These are phyloP conservation scores for Anthoceros angustus DNA, from an alignment of 225 moss, liverwort and hornwort species.

Conservation along the genomic window DNA sequence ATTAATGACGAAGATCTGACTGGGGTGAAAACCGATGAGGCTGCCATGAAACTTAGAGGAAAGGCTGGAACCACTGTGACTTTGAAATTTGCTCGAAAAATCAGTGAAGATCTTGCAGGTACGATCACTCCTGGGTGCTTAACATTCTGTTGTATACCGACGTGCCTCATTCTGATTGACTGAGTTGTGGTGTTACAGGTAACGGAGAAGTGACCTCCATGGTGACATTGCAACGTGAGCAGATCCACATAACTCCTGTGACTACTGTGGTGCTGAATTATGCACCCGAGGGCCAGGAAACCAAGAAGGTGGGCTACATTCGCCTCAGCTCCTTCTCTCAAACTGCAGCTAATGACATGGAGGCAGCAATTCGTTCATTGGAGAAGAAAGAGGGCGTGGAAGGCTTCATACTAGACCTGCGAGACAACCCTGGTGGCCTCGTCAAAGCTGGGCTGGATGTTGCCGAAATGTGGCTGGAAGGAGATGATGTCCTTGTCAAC, in stretches of 20 bases:
- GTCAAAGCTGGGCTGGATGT: constrained; percentile 93
- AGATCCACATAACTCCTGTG: constrained; percentile 77
- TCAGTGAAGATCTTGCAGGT: background rate
- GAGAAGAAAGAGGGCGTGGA: constrained; percentile 50
- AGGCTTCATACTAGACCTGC: constrained; percentile 83
- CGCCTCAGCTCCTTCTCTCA: constrained; percentile 86
- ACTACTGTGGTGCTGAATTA: constrained; percentile 72
- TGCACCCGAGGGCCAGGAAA: constrained; percentile 38
- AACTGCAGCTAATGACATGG: constrained; percentile 88
- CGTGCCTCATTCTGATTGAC: no score
- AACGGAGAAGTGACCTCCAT: background rate
- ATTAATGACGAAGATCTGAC: constrained; percentile 66
- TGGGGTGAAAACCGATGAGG: constrained; percentile 85
- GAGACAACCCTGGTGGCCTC: constrained; percentile 94
- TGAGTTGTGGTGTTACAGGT: background rate
- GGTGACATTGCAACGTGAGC: constrained; percentile 73
- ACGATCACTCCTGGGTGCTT: background rate
- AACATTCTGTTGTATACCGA: background rate
- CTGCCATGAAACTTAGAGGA: constrained; percentile 70
- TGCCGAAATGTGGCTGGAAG: constrained; percentile 98
- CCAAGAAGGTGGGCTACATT: constrained; percentile 81
- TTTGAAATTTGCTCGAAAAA: constrained; percentile 53
- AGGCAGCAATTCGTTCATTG: constrained; percentile 51
- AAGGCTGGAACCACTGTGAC: constrained; percentile 92
- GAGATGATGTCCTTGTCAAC: constrained; percentile 67